A percentile compares a stretch with the other conserved stretches of the same genome.
phyloP scores from a whole-genome alignment of 2,329 filamentous ascomycete species.

The Volutella citrinella region DNA sequence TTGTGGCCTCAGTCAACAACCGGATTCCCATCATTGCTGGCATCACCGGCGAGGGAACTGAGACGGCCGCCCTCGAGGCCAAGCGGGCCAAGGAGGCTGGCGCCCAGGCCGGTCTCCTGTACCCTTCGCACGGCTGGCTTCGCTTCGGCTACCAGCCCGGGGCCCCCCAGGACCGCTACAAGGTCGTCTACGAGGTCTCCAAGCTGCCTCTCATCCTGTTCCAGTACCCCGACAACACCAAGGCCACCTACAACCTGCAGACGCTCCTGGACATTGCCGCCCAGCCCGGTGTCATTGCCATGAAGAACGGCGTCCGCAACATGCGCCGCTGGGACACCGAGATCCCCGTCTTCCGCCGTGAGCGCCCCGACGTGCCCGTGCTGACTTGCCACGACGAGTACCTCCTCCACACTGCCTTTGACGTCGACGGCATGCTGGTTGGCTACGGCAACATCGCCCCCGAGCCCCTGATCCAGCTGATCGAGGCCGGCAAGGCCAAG shows the following conservation, averaged over 20 bases:
- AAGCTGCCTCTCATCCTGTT: slow-evolving; percentile 50
- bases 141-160: slow-evolving; percentile 53
- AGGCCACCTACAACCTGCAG: slow-evolving; percentile 49
- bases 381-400: slow-evolving; percentile 53
- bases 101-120: slow-evolving; percentile 48
- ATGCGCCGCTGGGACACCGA: slow-evolving; percentile 57
- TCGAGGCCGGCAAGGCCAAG: slow-evolving; percentile 46
- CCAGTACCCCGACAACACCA: slow-evolving; percentile 52
- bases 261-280: slow-evolving; percentile 52
- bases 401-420: slow-evolving; percentile 48
- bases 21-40: slow-evolving; percentile 50
- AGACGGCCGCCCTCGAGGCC: slow-evolving; percentile 49
- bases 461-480: slow-evolving; percentile 47
- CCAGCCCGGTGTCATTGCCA: slow-evolving; percentile 50
- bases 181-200: slow-evolving; percentile 46
- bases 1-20: slow-evolving; percentile 49
- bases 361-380: slow-evolving; percentile 48
- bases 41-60: slow-evolving; percentile 51
- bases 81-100: slow-evolving; percentile 49
- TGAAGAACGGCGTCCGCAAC: slow-evolving; percentile 56
- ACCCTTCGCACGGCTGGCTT: slow-evolving; percentile 52
- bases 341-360: slow-evolving; percentile 48
- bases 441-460: slow-evolving; percentile 52
- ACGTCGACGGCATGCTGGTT: slow-evolving; percentile 52
- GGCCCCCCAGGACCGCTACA: slow-evolving; percentile 51